Evolutionary conservation across 805 yeast genomes (phyloP).

Genomic region (Isabelozyma rhagii): DNA sequence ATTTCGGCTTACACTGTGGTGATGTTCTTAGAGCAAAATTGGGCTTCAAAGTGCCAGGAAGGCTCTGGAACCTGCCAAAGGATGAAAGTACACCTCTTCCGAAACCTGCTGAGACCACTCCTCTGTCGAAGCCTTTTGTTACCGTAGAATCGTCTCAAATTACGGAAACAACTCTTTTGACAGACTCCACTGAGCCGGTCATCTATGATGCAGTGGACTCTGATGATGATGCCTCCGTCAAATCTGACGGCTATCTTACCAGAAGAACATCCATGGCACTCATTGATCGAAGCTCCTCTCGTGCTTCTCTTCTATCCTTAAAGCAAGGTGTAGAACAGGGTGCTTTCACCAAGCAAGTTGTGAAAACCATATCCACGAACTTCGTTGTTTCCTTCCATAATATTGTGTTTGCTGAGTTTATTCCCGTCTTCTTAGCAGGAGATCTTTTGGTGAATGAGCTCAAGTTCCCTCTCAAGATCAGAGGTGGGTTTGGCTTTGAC

Average conservation of each 20-base stretch:
- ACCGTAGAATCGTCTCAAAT: neutral
- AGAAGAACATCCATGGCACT: slow-evolving; percentile 2
- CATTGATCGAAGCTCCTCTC: slow-evolving; percentile 1
- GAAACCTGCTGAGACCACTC: neutral
- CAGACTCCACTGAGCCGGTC: neutral
- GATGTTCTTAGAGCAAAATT: slow-evolving; percentile 21
- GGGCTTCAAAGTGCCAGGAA: slow-evolving; percentile 14
- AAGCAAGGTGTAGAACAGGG: slow-evolving; percentile 15
- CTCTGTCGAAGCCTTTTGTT: no score
- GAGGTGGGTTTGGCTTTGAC: slow-evolving; percentile 52
- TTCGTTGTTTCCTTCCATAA: slow-evolving; percentile 46
- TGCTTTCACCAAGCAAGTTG: slow-evolving; percentile 26
- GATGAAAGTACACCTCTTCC: no score
- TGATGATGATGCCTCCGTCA: neutral
- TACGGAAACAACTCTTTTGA: neutral
- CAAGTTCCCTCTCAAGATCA: slow-evolving; percentile 45
- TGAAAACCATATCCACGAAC: slow-evolving; percentile 30
- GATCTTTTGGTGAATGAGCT: slow-evolving; percentile 19
- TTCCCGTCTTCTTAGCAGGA: slow-evolving; percentile 53
- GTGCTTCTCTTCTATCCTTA: slow-evolving; percentile 3
- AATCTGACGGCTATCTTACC: neutral
- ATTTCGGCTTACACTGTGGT: slow-evolving; percentile 45
- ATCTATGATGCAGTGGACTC: neutral
- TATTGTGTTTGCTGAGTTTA: slow-evolving; percentile 49
- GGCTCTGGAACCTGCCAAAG: slow-evolving; percentile 17